Evolutionary conservation across 805 yeast species (phyloP), one percentile per base, ranked within the genome.

Genomic region (Ascoidea rubescens): DNA sequence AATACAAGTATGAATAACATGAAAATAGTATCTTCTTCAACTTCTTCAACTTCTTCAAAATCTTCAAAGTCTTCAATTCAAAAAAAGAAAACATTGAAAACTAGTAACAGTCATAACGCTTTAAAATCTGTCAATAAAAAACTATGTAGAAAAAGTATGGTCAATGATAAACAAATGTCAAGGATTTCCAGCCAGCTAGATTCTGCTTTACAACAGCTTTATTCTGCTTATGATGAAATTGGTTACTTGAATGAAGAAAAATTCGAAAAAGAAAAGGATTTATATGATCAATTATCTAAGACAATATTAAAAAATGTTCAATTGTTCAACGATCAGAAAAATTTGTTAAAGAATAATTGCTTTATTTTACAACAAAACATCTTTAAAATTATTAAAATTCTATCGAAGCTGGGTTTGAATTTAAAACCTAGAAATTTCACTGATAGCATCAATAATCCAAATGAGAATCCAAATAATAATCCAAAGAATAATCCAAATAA

Each of bases 331-430:
- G 17, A n/a, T 1, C 55, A 54, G 28, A 53, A 54, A 46, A 28
- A 31, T 1, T 21, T 21, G 14, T 43, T 54, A 28, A 50, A 48
- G 21, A 32, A 33, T 5, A 45, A 47, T 12, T 54, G 56, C 43
- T 33, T 50, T 12, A 5, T n/a, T 4, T 30, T 54, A 21, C 56
- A 55, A 44, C 50, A 45, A 48, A 47, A 54, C 16, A 55, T 55
- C 12, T 55, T 55, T 46, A 54, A 55, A 45, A 55, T 55, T 21
- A 50, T 55, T 1, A 33, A 51, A 12, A 47, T 55, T 12, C 54
- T 55, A n/a, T 50, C 55, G 4, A 47, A 49, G 21, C 47, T 44
- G 6, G 58, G 58, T 17, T 54, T 52, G 21, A 48, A 45, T 4
- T 32, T 53, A 28, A 45, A 47, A n/a, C 16, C 48, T 16, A 52